These are phyloP conservation scores for Geotrichum cucujoidarum DNA, from an alignment of 1,139 yeast genomes.

Conservation along the genomic window DNA sequence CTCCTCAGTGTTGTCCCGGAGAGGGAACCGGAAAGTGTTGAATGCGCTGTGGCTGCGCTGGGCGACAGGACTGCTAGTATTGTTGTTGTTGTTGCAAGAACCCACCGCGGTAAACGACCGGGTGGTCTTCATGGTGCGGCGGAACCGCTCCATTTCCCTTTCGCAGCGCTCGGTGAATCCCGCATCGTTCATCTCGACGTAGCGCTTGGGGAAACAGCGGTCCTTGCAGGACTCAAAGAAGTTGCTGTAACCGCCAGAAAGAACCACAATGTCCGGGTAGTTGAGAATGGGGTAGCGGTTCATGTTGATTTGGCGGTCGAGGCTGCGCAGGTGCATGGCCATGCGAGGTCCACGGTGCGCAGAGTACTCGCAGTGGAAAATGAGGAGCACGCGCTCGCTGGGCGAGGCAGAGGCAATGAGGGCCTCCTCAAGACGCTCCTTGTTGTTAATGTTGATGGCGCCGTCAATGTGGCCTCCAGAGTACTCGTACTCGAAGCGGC, in stretches of 20 bases:
- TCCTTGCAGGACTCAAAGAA: conserved; percentile 56
- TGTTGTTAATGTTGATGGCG: conserved; percentile 73
- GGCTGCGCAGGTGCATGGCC: conserved; percentile 79
- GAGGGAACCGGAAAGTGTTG: conserved; percentile 1
- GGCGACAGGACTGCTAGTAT: conserved; percentile 1
- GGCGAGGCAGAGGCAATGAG: conserved; percentile 27
- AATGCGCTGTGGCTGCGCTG: conserved; percentile 4
- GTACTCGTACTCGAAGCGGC: conserved; percentile 88
- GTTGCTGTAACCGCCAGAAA: conserved; percentile 85
- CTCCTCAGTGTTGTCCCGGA: not conserved
- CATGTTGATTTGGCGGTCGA: conserved; percentile 71
- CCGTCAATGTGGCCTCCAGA: conserved; percentile 87
- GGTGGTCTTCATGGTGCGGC: conserved; percentile 36
- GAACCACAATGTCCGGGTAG: conserved; percentile 82
- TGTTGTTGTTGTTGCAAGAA: not conserved
- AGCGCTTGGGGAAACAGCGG: conserved; percentile 68
- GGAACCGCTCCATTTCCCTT: conserved; percentile 62
- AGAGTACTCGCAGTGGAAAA: conserved; percentile 94
- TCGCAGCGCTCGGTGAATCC: conserved; percentile 65
- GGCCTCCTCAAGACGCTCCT: conserved; percentile 55
- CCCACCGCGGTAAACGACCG: not conserved
- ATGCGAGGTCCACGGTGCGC: conserved; percentile 88
- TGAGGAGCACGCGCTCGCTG: conserved; percentile 45
- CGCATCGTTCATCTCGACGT: conserved; percentile 82
- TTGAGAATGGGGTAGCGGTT: conserved; percentile 71